phyloP scores from a whole-genome alignment of 1,284 basidiomycete genomes.

The Ganoderma sinense region DNA sequence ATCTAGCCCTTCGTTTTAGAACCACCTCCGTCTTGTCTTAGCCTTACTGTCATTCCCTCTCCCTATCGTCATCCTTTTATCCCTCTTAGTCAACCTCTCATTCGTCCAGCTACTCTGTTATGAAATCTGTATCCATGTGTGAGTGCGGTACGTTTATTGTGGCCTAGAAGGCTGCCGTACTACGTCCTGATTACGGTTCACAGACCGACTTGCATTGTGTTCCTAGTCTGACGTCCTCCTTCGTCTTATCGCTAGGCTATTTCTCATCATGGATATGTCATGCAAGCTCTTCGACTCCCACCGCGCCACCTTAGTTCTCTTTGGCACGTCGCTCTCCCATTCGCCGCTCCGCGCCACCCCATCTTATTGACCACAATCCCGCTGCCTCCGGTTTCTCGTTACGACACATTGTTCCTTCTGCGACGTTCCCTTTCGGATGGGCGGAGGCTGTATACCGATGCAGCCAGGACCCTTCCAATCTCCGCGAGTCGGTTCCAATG shows the following conservation, averaged over 20 bases:
- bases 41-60: neutral
- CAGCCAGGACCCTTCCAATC: neutral
- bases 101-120: neutral
- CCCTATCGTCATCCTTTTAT: neutral
- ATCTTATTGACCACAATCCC: neutral
- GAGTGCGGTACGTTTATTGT: neutral
- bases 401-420: conserved; percentile 1
- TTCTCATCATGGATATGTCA: conserved; percentile 2
- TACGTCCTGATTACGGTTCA: neutral
- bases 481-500: neutral
- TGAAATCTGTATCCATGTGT: neutral
- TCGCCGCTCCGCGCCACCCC: conserved; percentile 5
- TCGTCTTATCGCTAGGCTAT: neutral
- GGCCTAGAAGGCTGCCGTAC: neutral
- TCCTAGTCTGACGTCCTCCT: neutral
- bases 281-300: neutral
- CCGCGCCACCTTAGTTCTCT: conserved; percentile 1
- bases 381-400: neutral
- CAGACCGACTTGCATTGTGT: neutral
- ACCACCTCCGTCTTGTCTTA: neutral
- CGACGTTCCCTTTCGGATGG: conserved; percentile 1
- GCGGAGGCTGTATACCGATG: neutral
- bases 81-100: neutral
- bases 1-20: conserved; percentile 14
- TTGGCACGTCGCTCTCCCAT: neutral